Percentiles rank a stretch among this genome's conserved stretches.
phyloP scores from a whole-genome alignment of 2,329 filamentous ascomycete species.

The Clonostachys rhizophaga region DNA sequence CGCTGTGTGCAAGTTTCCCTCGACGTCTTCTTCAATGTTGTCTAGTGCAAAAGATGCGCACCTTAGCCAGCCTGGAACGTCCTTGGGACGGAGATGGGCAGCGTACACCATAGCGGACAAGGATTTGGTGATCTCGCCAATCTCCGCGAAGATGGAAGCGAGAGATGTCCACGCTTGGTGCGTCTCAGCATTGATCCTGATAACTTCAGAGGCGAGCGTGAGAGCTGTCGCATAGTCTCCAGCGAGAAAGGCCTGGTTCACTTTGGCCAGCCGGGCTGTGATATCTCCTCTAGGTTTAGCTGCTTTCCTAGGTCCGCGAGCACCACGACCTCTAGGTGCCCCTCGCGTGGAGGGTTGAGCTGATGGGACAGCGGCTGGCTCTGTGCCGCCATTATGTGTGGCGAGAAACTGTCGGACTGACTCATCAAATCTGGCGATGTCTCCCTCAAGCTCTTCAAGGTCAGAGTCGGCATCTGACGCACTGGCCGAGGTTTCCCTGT shows the following conservation, averaged over 20 bases:
- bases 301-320: conserved; percentile 49
- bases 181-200: conserved; percentile 64
- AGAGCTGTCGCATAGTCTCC: conserved; percentile 56
- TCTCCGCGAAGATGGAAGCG: conserved; percentile 56
- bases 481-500: no score
- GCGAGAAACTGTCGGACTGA: conserved; percentile 34
- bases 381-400: conserved; percentile 21
- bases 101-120: conserved; percentile 57
- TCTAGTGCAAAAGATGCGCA: conserved; percentile 54
- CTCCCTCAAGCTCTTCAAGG: conserved; percentile 34
- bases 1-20: conserved; percentile 45
- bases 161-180: conserved; percentile 61
- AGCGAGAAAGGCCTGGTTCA: conserved; percentile 63
- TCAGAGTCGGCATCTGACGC: conserved; percentile 37
- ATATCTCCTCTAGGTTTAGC: conserved; percentile 69
- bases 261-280: conserved; percentile 60
- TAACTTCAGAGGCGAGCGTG: conserved; percentile 55
- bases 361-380: background rate
- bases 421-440: conserved; percentile 36
- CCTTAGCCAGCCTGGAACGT: conserved; percentile 53
- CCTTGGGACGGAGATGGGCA: conserved; percentile 57
- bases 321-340: conserved; percentile 15
- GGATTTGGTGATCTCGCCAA: conserved; percentile 51
- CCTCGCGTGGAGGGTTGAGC: background rate
- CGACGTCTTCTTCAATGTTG: conserved; percentile 39